These are phyloP conservation scores for Patellifolia procumbens DNA, from an alignment of 179 eudicot genomes.

Conservation along the genomic window DNA sequence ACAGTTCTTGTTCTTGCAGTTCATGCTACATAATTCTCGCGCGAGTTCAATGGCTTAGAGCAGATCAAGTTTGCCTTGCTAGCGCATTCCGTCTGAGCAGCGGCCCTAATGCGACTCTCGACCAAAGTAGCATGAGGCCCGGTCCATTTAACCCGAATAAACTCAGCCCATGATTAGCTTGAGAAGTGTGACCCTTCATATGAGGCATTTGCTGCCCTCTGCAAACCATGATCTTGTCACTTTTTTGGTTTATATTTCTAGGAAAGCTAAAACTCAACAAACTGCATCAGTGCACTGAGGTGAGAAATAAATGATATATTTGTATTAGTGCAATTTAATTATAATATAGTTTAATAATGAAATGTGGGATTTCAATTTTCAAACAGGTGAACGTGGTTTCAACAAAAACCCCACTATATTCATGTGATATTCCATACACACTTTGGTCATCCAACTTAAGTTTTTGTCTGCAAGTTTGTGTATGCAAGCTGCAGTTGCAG, in stretches of 20 bases:
- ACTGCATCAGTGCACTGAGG: neutral
- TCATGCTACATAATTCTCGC: neutral
- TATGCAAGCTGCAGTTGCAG: constrained; percentile 26
- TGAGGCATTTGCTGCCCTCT: constrained; percentile 6
- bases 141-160: too few species aligned
- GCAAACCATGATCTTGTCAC: neutral
- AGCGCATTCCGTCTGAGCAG: too few species aligned
- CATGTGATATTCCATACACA: constrained; percentile 27
- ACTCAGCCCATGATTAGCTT: too few species aligned
- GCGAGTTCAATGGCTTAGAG: too few species aligned
- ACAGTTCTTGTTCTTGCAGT: constrained; percentile 6
- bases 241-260: neutral
- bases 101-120: too few species aligned
- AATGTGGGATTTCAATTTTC: neutral
- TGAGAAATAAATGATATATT: neutral
- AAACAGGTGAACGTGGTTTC: constrained; percentile 28
- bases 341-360: neutral
- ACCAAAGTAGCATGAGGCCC: too few species aligned
- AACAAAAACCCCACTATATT: constrained; percentile 7
- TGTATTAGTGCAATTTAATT: neutral
- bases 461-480: constrained; percentile 27
- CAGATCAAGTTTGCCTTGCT: too few species aligned
- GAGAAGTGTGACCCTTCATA: too few species aligned
- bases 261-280: neutral
- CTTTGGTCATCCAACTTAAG: constrained; percentile 23